Evolutionary conservation across 1,284 basidiomycete genomes (phyloP).

Genomic region (Ustilago cynodontis): DNA sequence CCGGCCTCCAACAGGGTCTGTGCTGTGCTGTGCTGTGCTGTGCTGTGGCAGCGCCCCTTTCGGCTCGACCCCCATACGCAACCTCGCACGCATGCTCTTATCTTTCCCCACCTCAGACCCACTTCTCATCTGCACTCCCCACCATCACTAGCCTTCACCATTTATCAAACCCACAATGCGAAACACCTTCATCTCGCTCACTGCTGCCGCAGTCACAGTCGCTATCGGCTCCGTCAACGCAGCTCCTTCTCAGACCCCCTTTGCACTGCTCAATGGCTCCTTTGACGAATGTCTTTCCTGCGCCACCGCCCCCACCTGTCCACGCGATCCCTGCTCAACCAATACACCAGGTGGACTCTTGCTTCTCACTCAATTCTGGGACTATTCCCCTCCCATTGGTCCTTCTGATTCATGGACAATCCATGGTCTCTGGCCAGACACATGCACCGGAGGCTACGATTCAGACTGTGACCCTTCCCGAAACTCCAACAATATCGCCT

Average conservation of each 20-base stretch:
- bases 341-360: conserved; percentile 57
- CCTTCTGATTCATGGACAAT: conserved; percentile 53
- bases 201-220: neutral
- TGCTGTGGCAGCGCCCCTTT: neutral
- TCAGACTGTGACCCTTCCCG: conserved; percentile 42
- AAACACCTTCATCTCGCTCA: neutral
- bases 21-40: neutral
- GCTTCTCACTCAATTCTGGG: conserved; percentile 56
- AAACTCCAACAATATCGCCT: conserved; percentile 35
- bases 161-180: conserved; percentile 10
- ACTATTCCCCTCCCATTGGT: conserved; percentile 51
- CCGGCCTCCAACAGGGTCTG: neutral
- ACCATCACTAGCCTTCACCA: conserved; percentile 3
- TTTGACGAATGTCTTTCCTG: conserved; percentile 38
- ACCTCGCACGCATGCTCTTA: neutral
- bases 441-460: conserved; percentile 46
- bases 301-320: conserved; percentile 19
- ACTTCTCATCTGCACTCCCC: neutral
- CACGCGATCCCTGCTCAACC: conserved; percentile 39
- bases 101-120: neutral
- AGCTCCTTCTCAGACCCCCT: conserved; percentile 17
- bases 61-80: neutral
- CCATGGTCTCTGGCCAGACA: conserved; percentile 57
- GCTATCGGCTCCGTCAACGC: conserved; percentile 3
- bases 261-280: conserved; percentile 2